Evolutionary conservation across 1,284 basidiomycete species (phyloP), one percentile per base, ranked within the genome.

Genomic region (Lignosus rhinocerotis): DNA sequence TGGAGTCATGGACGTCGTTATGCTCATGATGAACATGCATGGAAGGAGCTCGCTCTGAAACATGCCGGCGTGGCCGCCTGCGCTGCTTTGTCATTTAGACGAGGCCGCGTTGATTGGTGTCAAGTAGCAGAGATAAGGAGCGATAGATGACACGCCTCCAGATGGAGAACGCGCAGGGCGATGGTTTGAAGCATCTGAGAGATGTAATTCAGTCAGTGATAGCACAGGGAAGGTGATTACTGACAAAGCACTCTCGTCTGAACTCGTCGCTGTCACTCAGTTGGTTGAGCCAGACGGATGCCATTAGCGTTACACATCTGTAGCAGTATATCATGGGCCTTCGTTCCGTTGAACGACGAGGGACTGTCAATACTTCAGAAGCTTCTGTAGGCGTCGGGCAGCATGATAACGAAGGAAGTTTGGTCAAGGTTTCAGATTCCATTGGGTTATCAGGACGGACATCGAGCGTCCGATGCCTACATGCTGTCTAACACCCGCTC

Each of bases 41-140:
- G 88, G 88, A 58, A 90, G 85, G 33, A 88, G 70, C 89, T 89
- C 90, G 36, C 88, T 88, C 75, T 85, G 90, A 2, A 89, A 81
- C 78, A 90, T 84, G 12, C 88, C 87, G 30, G 88, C 83, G 70
- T 90, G 88, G 3, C 88, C 87, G 52, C 87, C 87, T 81, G 57
- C 9, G 19, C 7, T 19, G 6, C 34, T 6, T 21, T 12, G 33
- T 51, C 8, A 51, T 19, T 14, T 21, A 31, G 8, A 6, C n/a
- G 33, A 45, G 46, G 11, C 21, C 6, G 39, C 17, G n/a, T 33
- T 16, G 7, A 4, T 33, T 34, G 14, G 3, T 16, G 30, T 14
- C 9, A 7, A 10, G 46, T 54, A 82, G 85, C 85, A 61, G 82
- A 82, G 10, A 79, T 71, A 6, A 89, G 76, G 66, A 90, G 88